Evolutionary conservation across 2,329 filamentous ascomycete genomes (phyloP).

Genomic region (Nothophoma quercina): DNA sequence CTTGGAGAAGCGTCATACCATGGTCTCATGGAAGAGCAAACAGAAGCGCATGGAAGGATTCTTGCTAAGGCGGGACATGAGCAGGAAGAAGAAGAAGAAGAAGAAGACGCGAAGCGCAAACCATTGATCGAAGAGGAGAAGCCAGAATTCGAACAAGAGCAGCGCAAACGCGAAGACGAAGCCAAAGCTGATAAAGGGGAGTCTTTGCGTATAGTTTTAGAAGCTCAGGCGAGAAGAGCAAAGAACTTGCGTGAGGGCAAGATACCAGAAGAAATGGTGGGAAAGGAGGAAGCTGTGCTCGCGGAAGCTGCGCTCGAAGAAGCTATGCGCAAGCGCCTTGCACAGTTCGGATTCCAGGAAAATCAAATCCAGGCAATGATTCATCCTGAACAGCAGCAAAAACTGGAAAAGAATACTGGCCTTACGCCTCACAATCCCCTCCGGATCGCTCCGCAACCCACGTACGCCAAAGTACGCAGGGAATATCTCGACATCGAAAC

Average conservation of each 20-base stretch:
- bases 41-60: constrained; percentile 23
- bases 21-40: too few relatives aligned
- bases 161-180: constrained; percentile 32
- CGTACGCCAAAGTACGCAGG: not conserved
- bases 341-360: not conserved
- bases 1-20: too few relatives aligned
- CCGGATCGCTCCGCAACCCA: not conserved
- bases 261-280: not conserved
- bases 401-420: not conserved
- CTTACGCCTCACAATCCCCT: not conserved
- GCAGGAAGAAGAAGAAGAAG: constrained; percentile 26
- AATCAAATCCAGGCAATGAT: not conserved
- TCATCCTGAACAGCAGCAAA: not conserved
- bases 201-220: constrained; percentile 29
- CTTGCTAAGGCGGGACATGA: constrained; percentile 20
- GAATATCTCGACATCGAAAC: not conserved
- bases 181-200: constrained; percentile 19
- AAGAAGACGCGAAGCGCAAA: constrained; percentile 23
- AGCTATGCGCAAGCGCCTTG: not conserved
- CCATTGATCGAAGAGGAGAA: constrained; percentile 44
- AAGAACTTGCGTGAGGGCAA: too few relatives aligned
- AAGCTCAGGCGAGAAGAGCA: constrained; percentile 33
- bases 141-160: constrained; percentile 39
- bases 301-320: not conserved
- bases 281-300: not conserved